Evolutionary conservation across 106 monocot species (phyloP).

Genomic region (Xerophyta viscosa): DNA sequence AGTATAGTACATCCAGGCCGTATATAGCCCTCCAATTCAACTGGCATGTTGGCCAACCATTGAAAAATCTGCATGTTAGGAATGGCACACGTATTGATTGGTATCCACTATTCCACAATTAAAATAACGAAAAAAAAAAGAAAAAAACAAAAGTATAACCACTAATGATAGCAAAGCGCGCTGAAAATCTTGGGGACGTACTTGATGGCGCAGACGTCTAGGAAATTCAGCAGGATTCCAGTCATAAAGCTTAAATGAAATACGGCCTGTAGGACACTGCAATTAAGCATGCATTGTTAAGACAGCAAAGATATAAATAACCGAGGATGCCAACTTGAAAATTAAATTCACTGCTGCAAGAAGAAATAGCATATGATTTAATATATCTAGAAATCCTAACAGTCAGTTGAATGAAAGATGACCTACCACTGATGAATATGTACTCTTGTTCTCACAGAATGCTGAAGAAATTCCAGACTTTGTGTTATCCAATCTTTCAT

Average conservation of each 20-base stretch:
- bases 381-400: background rate
- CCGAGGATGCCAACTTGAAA: background rate
- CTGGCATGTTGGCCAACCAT: constrained; percentile 36
- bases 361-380: background rate
- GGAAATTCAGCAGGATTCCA: constrained; percentile 99
- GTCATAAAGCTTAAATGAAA: constrained; percentile 98
- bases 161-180: too few species aligned
- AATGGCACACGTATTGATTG: background rate
- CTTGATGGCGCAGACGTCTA: constrained; percentile 79
- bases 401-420: background rate
- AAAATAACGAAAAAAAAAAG: background rate
- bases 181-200: constrained; percentile 23
- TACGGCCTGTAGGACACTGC: constrained; percentile 94
- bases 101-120: background rate
- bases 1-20: constrained; percentile 96
- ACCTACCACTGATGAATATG: constrained; percentile 73
- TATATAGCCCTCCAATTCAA: constrained; percentile 69
- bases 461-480: constrained; percentile 49
- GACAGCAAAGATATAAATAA: background rate
- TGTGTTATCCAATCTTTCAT: constrained; percentile 40
- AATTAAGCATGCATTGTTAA: constrained; percentile 29
- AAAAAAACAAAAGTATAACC: background rate
- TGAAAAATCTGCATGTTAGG: constrained; percentile 22
- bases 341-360: background rate
- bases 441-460: constrained; percentile 49